Conservation (phyloP, 192 early-diverging fungal species). For the Backusella tarrabulga region DNA sequence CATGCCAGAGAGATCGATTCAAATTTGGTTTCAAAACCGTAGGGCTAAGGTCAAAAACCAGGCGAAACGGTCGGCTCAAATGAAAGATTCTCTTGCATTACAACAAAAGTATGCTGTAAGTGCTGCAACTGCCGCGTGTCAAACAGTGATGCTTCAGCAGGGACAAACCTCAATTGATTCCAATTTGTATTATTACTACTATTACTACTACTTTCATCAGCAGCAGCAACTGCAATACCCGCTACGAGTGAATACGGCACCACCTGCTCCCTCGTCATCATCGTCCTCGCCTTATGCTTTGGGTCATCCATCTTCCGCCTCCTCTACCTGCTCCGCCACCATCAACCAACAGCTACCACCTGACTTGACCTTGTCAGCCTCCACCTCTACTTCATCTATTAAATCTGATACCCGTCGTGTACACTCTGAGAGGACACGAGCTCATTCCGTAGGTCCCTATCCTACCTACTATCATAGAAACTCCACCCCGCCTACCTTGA, state of each 20-base stretch:
- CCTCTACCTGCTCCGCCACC: background rate
- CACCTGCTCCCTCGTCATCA: background rate
- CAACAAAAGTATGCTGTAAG: conserved; percentile 24
- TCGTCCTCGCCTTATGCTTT: background rate
- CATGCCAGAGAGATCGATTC: conserved; percentile 74
- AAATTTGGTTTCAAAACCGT: conserved; percentile 87
- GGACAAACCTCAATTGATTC: conserved; percentile 18
- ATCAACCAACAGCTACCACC: background rate
- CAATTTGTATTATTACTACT: conserved; percentile 34
- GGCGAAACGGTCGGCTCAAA: conserved; percentile 22
- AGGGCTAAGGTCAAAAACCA: conserved; percentile 75
- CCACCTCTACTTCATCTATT: conserved; percentile 12
- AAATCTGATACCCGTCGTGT: conserved; percentile 1
- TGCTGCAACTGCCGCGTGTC: conserved; percentile 26
- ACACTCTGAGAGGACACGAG: conserved; percentile 14
- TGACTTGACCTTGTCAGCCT: conserved; percentile 9
- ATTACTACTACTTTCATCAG: conserved; percentile 35
- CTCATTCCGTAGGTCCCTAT: conserved; percentile 25
- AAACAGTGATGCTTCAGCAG: conserved; percentile 15
- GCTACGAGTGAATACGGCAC: background rate
- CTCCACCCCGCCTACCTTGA: background rate
- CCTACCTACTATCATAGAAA: background rate
- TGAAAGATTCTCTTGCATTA: conserved; percentile 16
- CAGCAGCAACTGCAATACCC: conserved; percentile 21
- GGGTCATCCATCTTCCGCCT: conserved; percentile 1